Base-by-base conservation (phyloP, 805 yeast species). In the Grigorovia humatica region DNA sequence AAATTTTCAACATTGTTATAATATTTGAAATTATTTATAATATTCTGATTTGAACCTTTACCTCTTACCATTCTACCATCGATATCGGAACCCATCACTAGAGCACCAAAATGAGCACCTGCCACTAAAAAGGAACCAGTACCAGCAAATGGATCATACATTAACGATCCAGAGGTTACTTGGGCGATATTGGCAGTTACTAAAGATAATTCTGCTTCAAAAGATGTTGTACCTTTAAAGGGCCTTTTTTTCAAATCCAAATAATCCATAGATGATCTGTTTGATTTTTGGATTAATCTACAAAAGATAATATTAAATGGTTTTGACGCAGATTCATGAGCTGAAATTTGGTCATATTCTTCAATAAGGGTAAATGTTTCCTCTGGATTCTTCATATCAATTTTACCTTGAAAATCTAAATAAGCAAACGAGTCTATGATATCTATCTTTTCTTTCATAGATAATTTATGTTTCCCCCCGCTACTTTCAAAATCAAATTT, bases 81-180 rank as follows among this genome's bases (percentile, higher is more conserved):
- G 49, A 93, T 90, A 66, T 93, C 99, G 0, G 96, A 83, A 0
- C 98, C 98, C 43, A 85, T 69, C 0, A 88, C 79, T 9, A 81
- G 59, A 0, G 91, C 93, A 1, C 96, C 96, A 65, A 79, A 88
- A 56, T 83, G 79, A 0, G 90, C 88, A 12, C 89, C 95, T 0
- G 96, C 90, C 1, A 88, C 84, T 43, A 91, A 72, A 62, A 93
- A 93, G 19, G 96, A 88, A 0, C 99, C 99, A 0, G 99, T 93
- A 0, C 99, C 99, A 3, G 87, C 88, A 70, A 93, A 93, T 23
- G 99, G 99, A 68, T 93, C 99, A 63, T 88, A 91, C 63, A 85
- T 79, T 3, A 89, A 62, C 50, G 81, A 77, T 0, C 83, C 85
- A 0, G 76, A 73, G 41, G 66, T 73, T 13, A 84, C 88, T 55